Conservation (phyloP, 2,329 filamentous ascomycete genomes). For the Coccinonectria pachysandricola region DNA sequence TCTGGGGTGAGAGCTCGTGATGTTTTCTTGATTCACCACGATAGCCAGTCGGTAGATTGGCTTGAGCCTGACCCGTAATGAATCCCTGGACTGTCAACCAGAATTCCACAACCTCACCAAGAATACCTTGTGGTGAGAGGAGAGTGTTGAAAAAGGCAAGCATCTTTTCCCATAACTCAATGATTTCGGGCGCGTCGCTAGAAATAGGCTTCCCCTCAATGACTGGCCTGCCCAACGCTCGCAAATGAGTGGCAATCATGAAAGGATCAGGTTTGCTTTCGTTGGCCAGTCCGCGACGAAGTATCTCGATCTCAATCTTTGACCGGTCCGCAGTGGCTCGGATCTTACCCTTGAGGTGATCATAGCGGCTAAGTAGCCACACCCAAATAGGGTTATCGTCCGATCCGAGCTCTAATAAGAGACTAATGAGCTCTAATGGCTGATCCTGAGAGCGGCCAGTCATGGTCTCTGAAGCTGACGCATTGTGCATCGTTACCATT, state of each 20-base stretch:
- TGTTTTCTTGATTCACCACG: conserved; percentile 73
- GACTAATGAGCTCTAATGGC: conserved; percentile 81
- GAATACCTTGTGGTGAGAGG: conserved; percentile 66
- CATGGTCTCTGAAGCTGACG: conserved; percentile 36
- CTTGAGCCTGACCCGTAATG: conserved; percentile 75
- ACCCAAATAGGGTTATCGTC: conserved; percentile 95
- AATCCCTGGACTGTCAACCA: conserved; percentile 90
- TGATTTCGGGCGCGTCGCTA: conserved; percentile 68
- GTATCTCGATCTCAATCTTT: conserved; percentile 83
- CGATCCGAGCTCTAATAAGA: conserved; percentile 87
- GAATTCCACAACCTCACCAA: conserved; percentile 86
- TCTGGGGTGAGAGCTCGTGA: conserved; percentile 65
- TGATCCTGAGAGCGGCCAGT: conserved; percentile 58
- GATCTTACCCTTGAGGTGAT: conserved; percentile 81
- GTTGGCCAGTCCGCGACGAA: conserved; percentile 69
- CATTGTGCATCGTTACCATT: conserved; percentile 57
- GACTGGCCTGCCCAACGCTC: conserved; percentile 58
- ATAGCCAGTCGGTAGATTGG: conserved; percentile 66
- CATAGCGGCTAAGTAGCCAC: conserved; percentile 84
- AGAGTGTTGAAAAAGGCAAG: conserved; percentile 62
- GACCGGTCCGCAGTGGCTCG: conserved; percentile 71
- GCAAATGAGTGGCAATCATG: conserved; percentile 63
- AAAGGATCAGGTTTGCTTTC: conserved; percentile 61
- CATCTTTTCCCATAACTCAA: conserved; percentile 91
- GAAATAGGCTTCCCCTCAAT: conserved; percentile 50